Base-by-base conservation (phyloP, 2,329 filamentous ascomycete species). In the Pseudogymnoascus sp. region DNA sequence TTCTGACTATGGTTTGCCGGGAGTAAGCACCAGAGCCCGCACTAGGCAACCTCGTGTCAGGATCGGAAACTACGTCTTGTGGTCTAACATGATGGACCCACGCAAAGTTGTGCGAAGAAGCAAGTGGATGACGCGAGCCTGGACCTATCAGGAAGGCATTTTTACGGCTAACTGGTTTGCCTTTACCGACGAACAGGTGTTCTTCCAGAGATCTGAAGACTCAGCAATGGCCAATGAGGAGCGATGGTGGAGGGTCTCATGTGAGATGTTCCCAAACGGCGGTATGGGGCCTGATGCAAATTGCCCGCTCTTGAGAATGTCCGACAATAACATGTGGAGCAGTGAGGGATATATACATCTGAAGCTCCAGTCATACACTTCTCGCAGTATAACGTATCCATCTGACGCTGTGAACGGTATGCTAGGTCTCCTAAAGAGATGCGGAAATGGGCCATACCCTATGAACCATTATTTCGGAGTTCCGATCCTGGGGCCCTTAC, bases 121-220 rank as follows among this genome's bases (percentile, higher is more conserved):
- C 6, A 62, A 34, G 19, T 69, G 67, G 67, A 62, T 66, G 39
- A 65, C 62, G 7, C 66, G 67, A 43, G 67, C 57, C 4, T 69
- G 67, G 67, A 69, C 67, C 6, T 68, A 65, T 39, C 67, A 69
- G 43, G 67, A 69, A 54, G 51, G 62, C 10, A 19, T 67, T 28
- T 61, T 68, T 2, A 71, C 71, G 11, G 41, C 64, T 3, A 69
- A 73, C 10, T 66, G 71, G 14, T 66, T 76, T 6, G 68, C 74
- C n/a, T 76, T 77, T 63, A 71, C 72, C 0, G 68, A 73, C 4
- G 62, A 72, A 16, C 68, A 73, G 62, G 62, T 72, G 14, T 73
- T 69, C 36, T 73, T 68, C 54, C 64, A 70, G 62, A 48, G 21
- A 48, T 48, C 43, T 48, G 23, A 25, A 6, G n/a, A 10, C 28